Conservation (phyloP, 1,284 basidiomycete species). For the Inonotus hispidus region DNA sequence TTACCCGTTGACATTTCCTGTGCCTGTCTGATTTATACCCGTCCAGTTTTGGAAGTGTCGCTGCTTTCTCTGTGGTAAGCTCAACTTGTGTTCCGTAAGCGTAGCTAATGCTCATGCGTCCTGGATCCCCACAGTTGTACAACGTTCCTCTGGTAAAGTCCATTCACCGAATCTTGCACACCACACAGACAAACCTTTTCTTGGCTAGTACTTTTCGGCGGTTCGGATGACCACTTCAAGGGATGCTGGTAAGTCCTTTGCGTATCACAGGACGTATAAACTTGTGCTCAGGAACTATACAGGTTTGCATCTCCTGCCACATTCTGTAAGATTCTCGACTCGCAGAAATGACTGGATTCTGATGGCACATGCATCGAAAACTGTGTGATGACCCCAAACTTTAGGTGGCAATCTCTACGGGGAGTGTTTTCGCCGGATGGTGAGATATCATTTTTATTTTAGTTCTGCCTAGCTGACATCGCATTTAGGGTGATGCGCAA, state of each 20-base stretch:
- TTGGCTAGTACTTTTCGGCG: constrained; percentile 73
- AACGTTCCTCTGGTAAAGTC: constrained; percentile 69
- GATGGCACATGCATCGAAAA: too few relatives aligned
- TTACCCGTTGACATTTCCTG: constrained; percentile 23
- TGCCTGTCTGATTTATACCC: neutral
- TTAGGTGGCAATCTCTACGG: constrained; percentile 69
- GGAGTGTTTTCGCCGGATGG: constrained; percentile 83
- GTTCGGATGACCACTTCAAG: constrained; percentile 71
- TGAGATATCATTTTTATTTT: constrained; percentile 33
- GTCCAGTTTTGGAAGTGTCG: constrained; percentile 53
- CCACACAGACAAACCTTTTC: constrained; percentile 13
- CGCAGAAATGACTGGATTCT: constrained; percentile 13
- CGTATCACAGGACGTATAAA: neutral
- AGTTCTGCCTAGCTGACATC: constrained; percentile 5
- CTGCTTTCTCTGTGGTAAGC: constrained; percentile 74
- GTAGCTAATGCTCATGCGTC: constrained; percentile 9
- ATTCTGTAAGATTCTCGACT: constrained; percentile 64
- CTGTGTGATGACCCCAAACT: constrained; percentile 17
- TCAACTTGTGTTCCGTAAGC: neutral
- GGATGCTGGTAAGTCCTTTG: constrained; percentile 48
- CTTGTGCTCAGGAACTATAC: constrained; percentile 16
- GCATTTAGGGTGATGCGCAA: constrained; percentile 67
- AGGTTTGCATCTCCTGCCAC: constrained; percentile 81
- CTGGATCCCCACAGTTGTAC: constrained; percentile 56
- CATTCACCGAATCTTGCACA: constrained; percentile 16